These are phyloP conservation scores for Clavulina sp. DNA, from an alignment of 768 basidiomycete genomes.

Conservation along the genomic window DNA sequence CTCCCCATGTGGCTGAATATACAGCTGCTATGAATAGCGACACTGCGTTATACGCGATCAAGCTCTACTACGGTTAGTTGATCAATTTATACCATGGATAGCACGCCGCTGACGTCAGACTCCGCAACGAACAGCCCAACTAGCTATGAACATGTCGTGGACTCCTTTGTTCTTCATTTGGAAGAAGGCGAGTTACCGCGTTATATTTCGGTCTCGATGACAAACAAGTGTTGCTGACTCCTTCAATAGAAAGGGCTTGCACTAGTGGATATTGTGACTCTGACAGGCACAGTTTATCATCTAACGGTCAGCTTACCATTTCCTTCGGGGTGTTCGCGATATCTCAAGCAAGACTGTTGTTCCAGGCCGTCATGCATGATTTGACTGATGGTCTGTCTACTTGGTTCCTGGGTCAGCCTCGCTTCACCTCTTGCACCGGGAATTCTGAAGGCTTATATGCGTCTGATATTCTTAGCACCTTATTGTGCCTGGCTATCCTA, in stretches of 20 bases:
- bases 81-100: background rate
- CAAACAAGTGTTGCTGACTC: background rate
- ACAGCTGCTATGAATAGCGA: constrained; percentile 23
- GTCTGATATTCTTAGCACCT: constrained; percentile 21
- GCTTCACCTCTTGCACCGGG: background rate
- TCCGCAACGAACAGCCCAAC: constrained; percentile 21
- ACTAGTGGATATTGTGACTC: constrained; percentile 33
- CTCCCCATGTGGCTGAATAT: background rate
- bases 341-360: background rate
- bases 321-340: background rate
- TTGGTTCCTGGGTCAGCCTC: constrained; percentile 27
- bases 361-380: constrained; percentile 33
- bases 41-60: constrained; percentile 31
- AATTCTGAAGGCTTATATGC: background rate
- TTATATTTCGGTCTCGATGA: background rate
- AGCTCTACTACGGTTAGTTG: constrained; percentile 31
- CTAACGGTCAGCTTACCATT: background rate
- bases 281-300: constrained; percentile 22
- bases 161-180: constrained; percentile 45
- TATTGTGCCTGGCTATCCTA: constrained; percentile 51
- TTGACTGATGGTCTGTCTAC: constrained; percentile 31
- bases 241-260: constrained; percentile 38
- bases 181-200: constrained; percentile 23
- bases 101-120: background rate
- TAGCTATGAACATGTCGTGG: constrained; percentile 43